Evolutionary conservation across 768 basidiomycete genomes (phyloP), one percentile per base, ranked within the genome.

Genomic region (Paxillus involutus): DNA sequence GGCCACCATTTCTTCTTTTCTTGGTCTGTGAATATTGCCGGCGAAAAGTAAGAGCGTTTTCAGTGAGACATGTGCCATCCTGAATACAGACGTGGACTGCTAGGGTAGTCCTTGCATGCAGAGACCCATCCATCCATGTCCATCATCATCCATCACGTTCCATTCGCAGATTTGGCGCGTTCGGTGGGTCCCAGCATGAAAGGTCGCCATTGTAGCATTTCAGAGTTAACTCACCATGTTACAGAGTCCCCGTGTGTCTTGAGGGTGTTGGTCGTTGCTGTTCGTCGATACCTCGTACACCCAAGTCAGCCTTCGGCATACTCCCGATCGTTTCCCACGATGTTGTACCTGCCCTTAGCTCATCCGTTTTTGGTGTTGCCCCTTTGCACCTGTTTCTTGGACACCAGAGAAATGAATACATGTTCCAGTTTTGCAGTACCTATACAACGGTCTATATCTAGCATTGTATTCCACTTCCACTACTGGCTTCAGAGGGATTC

Each of bases 1-100:
- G 94, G 64, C 96, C 97, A 72, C 88, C 88, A 83, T 91, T 94
- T 91, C 95, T 89, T 92, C 95, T 88, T 82, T 98, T 97, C 83
- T 95, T 96, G 65, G 94, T 98, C 95, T 96, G 71, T 52, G 61
- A 40, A 12, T 32, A 7, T 32, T n/a, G 21, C n/a, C 14, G 24
- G 32, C 16, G 19, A 12, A 5, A 29, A 13, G 37, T 14, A 21
- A 35, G 16, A 44, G 29, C 19, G 43, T 55, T 21, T 24, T 39
- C 26, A 26, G 48, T 32, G 19, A 44, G 43, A 43, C 29, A 52
- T n/a, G n/a, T 30, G 40, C 17, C 17, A 21, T 33, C 33, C 21
- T 45, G 13, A 26, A 32, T 44, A 33, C 24, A 17, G 2, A 14
- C 17, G 36, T 56, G 17, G 19, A 21, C 30, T n/a, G 21, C 7